Evolutionary conservation across 371 early-diverging fungal species (phyloP).

Genomic region (Polyrhizophydium stewartii): DNA sequence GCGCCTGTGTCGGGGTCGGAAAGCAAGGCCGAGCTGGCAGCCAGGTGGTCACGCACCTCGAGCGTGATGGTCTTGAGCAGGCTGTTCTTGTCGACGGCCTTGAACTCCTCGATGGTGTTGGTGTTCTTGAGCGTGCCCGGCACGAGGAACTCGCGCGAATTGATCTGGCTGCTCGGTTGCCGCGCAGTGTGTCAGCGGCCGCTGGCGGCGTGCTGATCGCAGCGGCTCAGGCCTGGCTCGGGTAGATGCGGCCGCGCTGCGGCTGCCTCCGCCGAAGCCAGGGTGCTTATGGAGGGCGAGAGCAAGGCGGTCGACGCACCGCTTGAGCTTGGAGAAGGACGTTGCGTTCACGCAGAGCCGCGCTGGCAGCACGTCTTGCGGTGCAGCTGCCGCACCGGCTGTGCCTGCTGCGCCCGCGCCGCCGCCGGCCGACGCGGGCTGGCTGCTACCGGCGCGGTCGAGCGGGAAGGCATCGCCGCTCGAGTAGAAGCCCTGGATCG

Average conservation of each 20-base stretch:
- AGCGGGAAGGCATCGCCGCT: background rate
- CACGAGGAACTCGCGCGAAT: slow-evolving; percentile 21
- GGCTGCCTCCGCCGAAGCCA: no score
- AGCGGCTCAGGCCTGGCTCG: no score
- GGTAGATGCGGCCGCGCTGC: no score
- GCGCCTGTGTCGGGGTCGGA: background rate
- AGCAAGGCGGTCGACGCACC: no score
- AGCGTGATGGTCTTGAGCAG: slow-evolving; percentile 59
- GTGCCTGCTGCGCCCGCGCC: no score
- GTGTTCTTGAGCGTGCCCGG: slow-evolving; percentile 72
- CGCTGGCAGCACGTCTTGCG: background rate
- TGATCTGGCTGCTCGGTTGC: background rate
- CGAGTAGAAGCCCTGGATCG: slow-evolving; percentile 61
- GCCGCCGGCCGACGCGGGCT: no score
- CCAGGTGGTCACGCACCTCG: slow-evolving; percentile 37
- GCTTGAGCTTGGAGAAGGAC: background rate
- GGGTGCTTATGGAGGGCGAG: no score
- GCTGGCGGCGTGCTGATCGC: no score
- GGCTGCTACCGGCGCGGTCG: no score
- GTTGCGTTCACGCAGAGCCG: background rate
- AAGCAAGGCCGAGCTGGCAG: background rate
- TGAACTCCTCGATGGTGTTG: slow-evolving; percentile 91
- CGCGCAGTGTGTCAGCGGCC: no score
- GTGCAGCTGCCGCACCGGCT: no score
- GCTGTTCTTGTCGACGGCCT: slow-evolving; percentile 64